Evolutionary conservation across 257 asterid species (phyloP).

Genomic region (Lycium ferocissimum): DNA sequence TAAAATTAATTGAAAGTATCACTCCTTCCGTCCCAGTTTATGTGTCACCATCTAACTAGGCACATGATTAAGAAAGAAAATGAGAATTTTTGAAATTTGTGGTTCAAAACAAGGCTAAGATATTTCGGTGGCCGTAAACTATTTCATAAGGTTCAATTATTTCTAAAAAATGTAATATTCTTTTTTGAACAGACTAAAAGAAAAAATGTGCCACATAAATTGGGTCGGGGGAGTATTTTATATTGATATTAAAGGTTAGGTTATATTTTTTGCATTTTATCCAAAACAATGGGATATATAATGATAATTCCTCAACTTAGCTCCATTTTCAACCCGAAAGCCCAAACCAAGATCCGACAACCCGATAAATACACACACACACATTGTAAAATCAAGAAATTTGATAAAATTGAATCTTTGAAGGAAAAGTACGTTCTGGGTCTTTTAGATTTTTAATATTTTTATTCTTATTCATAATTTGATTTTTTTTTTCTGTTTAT

Average conservation of each 20-base stretch:
- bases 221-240: too few relatives aligned
- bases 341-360: not conserved
- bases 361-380: not conserved
- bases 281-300: not conserved
- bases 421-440: not conserved
- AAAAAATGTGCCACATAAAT: too few relatives aligned
- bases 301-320: not conserved
- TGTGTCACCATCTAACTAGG: too few relatives aligned
- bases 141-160: too few relatives aligned
- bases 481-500: not conserved
- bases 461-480: not conserved
- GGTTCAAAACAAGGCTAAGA: too few relatives aligned
- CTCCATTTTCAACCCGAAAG: conserved; percentile 23
- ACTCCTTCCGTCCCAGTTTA: too few relatives aligned
- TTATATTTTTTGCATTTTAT: not conserved
- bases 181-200: too few relatives aligned
- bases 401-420: not conserved
- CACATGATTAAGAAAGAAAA: too few relatives aligned
- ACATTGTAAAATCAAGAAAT: not conserved
- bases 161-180: too few relatives aligned
- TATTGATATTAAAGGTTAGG: not conserved
- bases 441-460: not conserved
- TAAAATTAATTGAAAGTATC: not conserved
- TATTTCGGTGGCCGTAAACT: too few relatives aligned
- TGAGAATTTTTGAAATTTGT: too few relatives aligned